phyloP scores from a whole-genome alignment of 176 grass and related monocot genomes.

The Themeda triandra region DNA sequence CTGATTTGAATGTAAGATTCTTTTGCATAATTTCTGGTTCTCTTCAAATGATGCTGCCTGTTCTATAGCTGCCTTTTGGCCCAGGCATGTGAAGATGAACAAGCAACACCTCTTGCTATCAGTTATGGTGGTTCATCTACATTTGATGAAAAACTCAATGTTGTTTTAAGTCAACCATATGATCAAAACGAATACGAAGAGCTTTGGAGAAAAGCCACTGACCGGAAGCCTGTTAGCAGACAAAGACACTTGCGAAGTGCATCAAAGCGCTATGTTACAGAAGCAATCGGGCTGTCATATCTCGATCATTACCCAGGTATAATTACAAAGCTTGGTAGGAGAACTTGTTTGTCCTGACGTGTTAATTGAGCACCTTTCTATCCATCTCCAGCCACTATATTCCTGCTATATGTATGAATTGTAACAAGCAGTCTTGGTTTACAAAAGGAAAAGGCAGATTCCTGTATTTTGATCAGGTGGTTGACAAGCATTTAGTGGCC shows the following conservation, averaged over 20 bases:
- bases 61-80: neutral
- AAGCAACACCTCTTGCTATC: constrained; percentile 20
- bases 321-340: neutral
- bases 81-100: constrained; percentile 27
- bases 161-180: constrained; percentile 48
- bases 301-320: constrained; percentile 67
- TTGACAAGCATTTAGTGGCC: neutral
- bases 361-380: neutral
- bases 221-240: constrained; percentile 46
- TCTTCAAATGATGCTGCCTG: constrained; percentile 13
- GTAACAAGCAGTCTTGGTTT: neutral
- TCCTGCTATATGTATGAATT: neutral
- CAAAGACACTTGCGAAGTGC: constrained; percentile 50
- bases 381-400: neutral
- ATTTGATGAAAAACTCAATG: constrained; percentile 65
- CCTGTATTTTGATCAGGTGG: neutral
- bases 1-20: constrained; percentile 25
- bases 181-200: constrained; percentile 58
- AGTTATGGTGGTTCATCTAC: constrained; percentile 23
- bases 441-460: neutral
- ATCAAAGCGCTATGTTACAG: constrained; percentile 51
- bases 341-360: neutral
- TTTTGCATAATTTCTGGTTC: neutral
- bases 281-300: constrained; percentile 42
- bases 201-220: constrained; percentile 52